Percentiles rank a stretch among this genome's conserved stretches.
These are phyloP conservation scores for Amanita phalloides DNA, from an alignment of 768 basidiomycete species.

Conservation along the genomic window DNA sequence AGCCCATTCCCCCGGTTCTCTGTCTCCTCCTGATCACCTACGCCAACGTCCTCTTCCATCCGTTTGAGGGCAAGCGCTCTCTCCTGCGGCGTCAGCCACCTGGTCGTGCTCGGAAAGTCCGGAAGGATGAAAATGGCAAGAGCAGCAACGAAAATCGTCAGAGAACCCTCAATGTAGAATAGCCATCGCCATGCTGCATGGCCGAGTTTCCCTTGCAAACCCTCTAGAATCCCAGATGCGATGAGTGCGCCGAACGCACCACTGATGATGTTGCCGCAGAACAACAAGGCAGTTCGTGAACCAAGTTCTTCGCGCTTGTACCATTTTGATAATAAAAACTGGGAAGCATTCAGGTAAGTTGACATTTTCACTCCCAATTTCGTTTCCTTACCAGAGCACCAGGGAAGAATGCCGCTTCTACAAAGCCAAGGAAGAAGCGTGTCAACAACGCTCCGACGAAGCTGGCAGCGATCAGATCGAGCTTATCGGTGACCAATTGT, in stretches of 20 bases:
- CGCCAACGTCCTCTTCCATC: slow-evolving; percentile 57
- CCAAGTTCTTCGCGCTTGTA: slow-evolving; percentile 72
- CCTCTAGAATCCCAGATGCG: slow-evolving; percentile 67
- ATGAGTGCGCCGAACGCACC: slow-evolving; percentile 83
- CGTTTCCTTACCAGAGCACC: slow-evolving; percentile 28
- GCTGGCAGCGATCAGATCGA: slow-evolving; percentile 16
- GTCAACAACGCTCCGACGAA: slow-evolving; percentile 61
- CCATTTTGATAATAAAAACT: slow-evolving; percentile 66
- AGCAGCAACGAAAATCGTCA: slow-evolving; percentile 47
- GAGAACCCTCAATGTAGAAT: slow-evolving; percentile 62
- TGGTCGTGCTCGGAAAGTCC: slow-evolving; percentile 64
- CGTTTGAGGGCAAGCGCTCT: slow-evolving; percentile 47
- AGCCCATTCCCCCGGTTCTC: slow-evolving; percentile 38
- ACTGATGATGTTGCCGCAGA: slow-evolving; percentile 69
- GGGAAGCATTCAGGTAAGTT: not conserved
- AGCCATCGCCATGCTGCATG: slow-evolving; percentile 78
- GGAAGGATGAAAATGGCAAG: slow-evolving; percentile 62
- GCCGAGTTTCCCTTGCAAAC: slow-evolving; percentile 70
- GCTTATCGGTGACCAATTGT: not conserved
- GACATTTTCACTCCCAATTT: not conserved
- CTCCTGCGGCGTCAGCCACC: slow-evolving; percentile 58
- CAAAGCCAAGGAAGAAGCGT: slow-evolving; percentile 71
- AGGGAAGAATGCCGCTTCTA: slow-evolving; percentile 67
- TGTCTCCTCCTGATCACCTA: slow-evolving; percentile 36
- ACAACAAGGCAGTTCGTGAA: slow-evolving; percentile 58